Evolutionary conservation across 75 land plant genomes (phyloP), one percentile per base, ranked within the genome.

Genomic region (Sequoiadendron giganteum): DNA sequence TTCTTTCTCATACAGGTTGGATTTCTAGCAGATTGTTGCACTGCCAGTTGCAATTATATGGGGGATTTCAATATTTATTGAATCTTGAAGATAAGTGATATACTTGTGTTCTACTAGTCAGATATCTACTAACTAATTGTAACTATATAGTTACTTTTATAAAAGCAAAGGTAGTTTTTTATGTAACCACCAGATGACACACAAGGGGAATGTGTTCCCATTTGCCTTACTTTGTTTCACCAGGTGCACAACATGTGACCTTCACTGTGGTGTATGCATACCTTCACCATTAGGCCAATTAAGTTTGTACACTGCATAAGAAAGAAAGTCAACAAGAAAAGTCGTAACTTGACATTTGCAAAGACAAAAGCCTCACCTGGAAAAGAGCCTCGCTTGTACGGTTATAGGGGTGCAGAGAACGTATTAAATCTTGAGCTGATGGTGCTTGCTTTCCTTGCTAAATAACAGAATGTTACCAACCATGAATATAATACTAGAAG

Each of bases 351-450:
- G 47, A 80, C 48, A 25, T 43, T 25, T 40, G 83, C 48, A 80
- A 80, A 80, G 25, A 2, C 10, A 80, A 16, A 39, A 43, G 47
- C 92, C 86, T 92, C 68, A 97, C 99, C 88, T 93, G 90, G 56
- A 98, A 93, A 15, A 98, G 89, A 55, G 89, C 90, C 86, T 94
- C 97, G 58, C 93, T 95, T 48, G 93, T 86, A 76, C 94, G 98
- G 87, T 97, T 94, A 88, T 97, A 98, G 42, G 99, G 99, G 90
- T 92, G 92, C 78, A 98, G 85, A 86, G 89, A 86, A 76, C 93
- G 95, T 87, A 93, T 86, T 30, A 65, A 88, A 70, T 94, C 97
- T 86, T 90, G 91, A 86, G 86, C 85, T 15, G 83, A 86, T 75
- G 92, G 88, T 42, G 89, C 93, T 87, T 80, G 86, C 49, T 88